Percentiles rank a stretch among this genome's conserved stretches.
Conservation (phyloP, 345 rosid genomes). For the Draba incana region DNA sequence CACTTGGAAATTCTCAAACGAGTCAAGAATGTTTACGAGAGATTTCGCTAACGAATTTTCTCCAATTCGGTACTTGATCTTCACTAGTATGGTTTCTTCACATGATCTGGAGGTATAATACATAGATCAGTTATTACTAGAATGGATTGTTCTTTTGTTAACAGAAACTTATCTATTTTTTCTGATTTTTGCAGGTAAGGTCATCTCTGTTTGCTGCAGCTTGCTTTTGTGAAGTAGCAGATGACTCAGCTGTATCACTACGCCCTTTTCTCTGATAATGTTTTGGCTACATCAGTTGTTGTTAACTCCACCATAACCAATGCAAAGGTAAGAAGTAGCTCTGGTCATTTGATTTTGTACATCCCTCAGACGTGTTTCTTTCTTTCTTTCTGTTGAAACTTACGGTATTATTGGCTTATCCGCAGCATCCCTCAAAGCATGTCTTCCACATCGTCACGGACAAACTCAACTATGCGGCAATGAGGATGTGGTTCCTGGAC, state of each 20-base stretch:
- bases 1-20: conserved; percentile 64
- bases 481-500: conserved; percentile 97
- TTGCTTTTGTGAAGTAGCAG: no score
- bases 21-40: conserved; percentile 77
- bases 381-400: no score
- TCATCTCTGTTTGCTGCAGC: no score
- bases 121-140: no score
- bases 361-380: no score
- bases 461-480: conserved; percentile 93
- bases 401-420: conserved; percentile 31
- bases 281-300: conserved; percentile 91
- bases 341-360: conserved; percentile 12
- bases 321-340: conserved; percentile 66
- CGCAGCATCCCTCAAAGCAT: conserved; percentile 84
- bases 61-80: conserved; percentile 70
- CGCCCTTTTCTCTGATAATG: conserved; percentile 94
- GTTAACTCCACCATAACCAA: conserved; percentile 83
- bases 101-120: conserved; percentile 66
- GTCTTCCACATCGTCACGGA: conserved; percentile 96
- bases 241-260: conserved; percentile 76
- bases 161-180: no score
- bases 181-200: no score
- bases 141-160: no score
- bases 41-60: conserved; percentile 76
- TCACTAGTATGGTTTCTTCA: conserved; percentile 76